These are phyloP conservation scores for Triglochin maritima DNA, from an alignment of 106 monocot genomes.

Conservation along the genomic window DNA sequence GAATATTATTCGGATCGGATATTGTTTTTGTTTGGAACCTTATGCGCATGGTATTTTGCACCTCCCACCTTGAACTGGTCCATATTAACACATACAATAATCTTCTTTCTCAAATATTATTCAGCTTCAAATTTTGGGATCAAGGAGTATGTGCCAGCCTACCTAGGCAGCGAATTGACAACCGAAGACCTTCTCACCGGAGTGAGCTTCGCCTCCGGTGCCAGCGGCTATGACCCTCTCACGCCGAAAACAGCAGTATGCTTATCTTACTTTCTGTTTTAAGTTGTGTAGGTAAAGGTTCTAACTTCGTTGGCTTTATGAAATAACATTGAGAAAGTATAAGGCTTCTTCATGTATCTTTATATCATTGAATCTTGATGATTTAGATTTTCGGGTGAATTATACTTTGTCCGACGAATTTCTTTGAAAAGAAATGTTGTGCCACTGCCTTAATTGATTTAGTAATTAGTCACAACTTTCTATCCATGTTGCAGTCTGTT, in stretches of 20 bases:
- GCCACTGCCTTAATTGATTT: neutral
- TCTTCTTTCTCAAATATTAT: too few relatives aligned
- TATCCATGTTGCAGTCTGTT: constrained; percentile 21
- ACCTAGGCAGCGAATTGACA: constrained; percentile 28
- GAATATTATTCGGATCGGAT: too few relatives aligned
- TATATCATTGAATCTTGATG: neutral
- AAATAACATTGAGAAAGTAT: neutral
- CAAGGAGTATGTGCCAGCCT: constrained; percentile 68
- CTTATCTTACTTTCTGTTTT: neutral
- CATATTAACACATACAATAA: too few relatives aligned
- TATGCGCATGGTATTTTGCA: too few relatives aligned
- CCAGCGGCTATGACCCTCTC: constrained; percentile 65
- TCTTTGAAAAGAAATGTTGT: neutral
- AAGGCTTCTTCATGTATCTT: too few relatives aligned
- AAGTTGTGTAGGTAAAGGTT: too few relatives aligned
- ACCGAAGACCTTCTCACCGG: constrained; percentile 66
- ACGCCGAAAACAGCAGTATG: constrained; percentile 42
- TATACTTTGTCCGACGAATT: neutral
- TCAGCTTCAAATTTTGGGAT: constrained; percentile 55
- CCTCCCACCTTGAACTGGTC: neutral
- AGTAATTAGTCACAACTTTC: too few relatives aligned
- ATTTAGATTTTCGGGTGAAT: too few relatives aligned
- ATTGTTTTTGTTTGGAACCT: too few relatives aligned
- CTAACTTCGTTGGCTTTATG: neutral
- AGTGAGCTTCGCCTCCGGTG: constrained; percentile 87